Conservation (phyloP, 179 eudicot species). For the Beta macrorhiza region DNA sequence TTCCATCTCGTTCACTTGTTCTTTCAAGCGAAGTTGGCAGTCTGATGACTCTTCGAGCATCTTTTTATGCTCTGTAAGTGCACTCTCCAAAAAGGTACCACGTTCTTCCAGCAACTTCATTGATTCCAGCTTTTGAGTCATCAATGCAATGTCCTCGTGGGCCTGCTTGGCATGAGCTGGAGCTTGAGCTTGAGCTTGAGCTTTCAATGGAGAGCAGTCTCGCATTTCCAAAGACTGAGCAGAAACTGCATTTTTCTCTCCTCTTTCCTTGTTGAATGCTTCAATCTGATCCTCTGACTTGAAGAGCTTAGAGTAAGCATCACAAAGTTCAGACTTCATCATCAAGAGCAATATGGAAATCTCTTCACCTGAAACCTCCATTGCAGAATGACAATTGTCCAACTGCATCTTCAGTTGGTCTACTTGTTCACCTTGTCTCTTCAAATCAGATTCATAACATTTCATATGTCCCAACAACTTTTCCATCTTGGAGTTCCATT, state of each 20-base stretch:
- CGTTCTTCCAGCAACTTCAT: constrained; percentile 40
- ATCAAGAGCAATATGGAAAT: constrained; percentile 56
- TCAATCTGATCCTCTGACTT: constrained; percentile 36
- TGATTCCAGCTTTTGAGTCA: constrained; percentile 49
- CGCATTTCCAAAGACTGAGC: constrained; percentile 39
- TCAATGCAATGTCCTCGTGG: constrained; percentile 40
- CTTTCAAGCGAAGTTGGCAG: constrained; percentile 43
- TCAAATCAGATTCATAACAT: constrained; percentile 43
- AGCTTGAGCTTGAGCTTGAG: constrained; percentile 36
- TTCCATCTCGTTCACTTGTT: constrained; percentile 55
- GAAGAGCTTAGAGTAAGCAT: constrained; percentile 38
- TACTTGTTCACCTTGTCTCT: constrained; percentile 43
- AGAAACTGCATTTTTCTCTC: constrained; percentile 33
- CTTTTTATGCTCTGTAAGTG: constrained; percentile 45
- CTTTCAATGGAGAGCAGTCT: constrained; percentile 31
- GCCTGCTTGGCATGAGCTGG: constrained; percentile 44
- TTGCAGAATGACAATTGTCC: constrained; percentile 57
- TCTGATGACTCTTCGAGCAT: constrained; percentile 50
- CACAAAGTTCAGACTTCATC: constrained; percentile 56
- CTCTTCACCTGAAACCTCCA: constrained; percentile 67
- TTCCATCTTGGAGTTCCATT: constrained; percentile 62
- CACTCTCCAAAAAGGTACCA: constrained; percentile 42
- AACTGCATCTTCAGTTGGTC: constrained; percentile 51
- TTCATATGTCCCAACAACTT: constrained; percentile 47
- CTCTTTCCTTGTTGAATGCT: constrained; percentile 16